Evolutionary conservation across 2,329 filamentous ascomycete genomes (phyloP).

Genomic region (Botrytis squamosa): DNA sequence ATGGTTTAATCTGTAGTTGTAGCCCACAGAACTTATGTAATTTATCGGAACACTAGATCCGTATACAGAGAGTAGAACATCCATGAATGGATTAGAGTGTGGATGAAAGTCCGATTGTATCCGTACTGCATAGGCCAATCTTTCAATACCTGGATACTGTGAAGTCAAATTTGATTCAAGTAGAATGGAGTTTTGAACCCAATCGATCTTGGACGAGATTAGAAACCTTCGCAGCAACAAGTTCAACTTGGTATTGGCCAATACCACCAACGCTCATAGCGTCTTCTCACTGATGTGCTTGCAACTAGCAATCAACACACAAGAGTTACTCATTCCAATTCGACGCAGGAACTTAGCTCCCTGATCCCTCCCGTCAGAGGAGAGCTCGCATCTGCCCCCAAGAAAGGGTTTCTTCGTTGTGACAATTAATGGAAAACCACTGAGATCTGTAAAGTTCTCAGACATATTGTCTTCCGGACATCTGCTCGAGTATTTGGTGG

Average conservation of each 20-base stretch:
- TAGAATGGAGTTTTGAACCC: too few relatives aligned
- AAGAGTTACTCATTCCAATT: not conserved
- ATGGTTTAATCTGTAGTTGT: not conserved
- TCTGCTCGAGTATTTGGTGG: not conserved
- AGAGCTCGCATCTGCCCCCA: not conserved
- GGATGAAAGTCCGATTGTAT: not conserved
- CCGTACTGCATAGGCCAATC: too few relatives aligned
- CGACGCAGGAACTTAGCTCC: not conserved
- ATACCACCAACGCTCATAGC: not conserved
- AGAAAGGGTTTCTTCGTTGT: not conserved
- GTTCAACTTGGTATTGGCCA: not conserved
- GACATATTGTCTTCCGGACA: not conserved
- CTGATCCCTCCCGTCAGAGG: not conserved
- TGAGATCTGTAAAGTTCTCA: not conserved
- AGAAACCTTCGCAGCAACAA: not conserved
- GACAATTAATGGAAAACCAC: not conserved
- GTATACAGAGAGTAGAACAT: not conserved
- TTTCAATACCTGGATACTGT: not conserved
- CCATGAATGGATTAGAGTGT: not conserved
- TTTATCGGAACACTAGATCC: not conserved
- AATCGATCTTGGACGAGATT: not conserved
- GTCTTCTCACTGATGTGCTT: not conserved
- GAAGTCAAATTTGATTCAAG: too few relatives aligned
- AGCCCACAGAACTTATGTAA: not conserved
- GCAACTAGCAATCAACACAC: not conserved